Conservation (phyloP, 371 early-diverging fungal genomes). For the Apophysomyces variabilis region DNA sequence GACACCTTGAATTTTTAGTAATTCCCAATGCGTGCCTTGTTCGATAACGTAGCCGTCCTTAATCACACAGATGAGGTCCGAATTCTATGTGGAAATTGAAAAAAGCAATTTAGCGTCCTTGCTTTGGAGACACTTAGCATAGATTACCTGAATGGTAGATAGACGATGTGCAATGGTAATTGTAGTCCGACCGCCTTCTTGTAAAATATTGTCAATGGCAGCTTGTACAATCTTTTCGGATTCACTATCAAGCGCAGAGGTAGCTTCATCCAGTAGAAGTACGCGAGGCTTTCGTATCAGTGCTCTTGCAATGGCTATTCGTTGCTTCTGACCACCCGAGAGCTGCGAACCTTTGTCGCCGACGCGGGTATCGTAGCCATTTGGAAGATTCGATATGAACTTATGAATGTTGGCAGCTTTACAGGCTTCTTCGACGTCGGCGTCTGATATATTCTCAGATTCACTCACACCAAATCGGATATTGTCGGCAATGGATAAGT, state of each 20-base stretch:
- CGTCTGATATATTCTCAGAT: conserved; percentile 46
- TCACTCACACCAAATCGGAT: conserved; percentile 71
- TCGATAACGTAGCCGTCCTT: conserved; percentile 70
- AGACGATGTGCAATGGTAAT: conserved; percentile 75
- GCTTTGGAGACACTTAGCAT: too few species aligned
- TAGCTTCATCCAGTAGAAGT: conserved; percentile 95
- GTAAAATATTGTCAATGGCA: conserved; percentile 77
- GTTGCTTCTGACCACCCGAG: conserved; percentile 40
- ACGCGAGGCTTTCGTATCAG: conserved; percentile 84
- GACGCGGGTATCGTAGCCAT: conserved; percentile 81
- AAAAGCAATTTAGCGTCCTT: background rate
- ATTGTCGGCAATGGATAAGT: conserved; percentile 81
- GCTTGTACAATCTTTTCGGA: conserved; percentile 89
- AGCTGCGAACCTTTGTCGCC: conserved; percentile 75
- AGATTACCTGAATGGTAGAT: conserved; percentile 58
- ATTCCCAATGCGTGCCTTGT: conserved; percentile 66
- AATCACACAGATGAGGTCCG: conserved; percentile 82
- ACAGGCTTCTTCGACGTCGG: conserved; percentile 66
- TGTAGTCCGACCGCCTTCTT: conserved; percentile 65
- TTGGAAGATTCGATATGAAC: conserved; percentile 68
- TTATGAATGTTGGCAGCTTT: conserved; percentile 79
- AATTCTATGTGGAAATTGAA: conserved; percentile 60
- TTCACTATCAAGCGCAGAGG: conserved; percentile 88
- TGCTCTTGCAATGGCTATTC: conserved; percentile 57
- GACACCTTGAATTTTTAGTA: conserved; percentile 48